Conservation (phyloP, 768 basidiomycete genomes). For the Pleurotus tuber-regium region DNA sequence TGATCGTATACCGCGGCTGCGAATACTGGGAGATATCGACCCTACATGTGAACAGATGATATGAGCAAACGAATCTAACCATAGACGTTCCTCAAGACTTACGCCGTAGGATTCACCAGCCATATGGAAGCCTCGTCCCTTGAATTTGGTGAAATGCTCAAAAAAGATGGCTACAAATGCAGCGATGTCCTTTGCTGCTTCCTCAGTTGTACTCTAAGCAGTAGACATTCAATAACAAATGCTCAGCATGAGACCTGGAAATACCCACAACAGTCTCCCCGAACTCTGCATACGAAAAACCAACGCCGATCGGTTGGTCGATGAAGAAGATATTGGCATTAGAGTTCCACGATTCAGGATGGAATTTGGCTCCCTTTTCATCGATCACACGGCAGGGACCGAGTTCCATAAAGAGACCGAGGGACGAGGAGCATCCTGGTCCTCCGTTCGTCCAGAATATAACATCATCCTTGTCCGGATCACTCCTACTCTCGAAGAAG, state of each 20-base stretch:
- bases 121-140: slow-evolving; percentile 64
- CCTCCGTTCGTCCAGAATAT: slow-evolving; percentile 56
- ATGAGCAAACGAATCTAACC: not conserved
- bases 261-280: slow-evolving; percentile 54
- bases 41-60: slow-evolving; percentile 32
- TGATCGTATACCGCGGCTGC: slow-evolving; percentile 76
- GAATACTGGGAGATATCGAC: slow-evolving; percentile 71
- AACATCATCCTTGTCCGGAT: slow-evolving; percentile 43
- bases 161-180: slow-evolving; percentile 74
- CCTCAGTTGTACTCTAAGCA: slow-evolving; percentile 55
- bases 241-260: not conserved
- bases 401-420: slow-evolving; percentile 72
- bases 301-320: slow-evolving; percentile 61
- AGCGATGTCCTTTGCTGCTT: slow-evolving; percentile 68
- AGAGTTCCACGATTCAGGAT: slow-evolving; percentile 65
- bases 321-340: slow-evolving; percentile 64
- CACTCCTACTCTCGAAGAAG: slow-evolving; percentile 52
- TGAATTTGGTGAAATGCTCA: slow-evolving; percentile 69
- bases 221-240: too few species aligned
- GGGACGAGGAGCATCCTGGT: slow-evolving; percentile 39
- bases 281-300: slow-evolving; percentile 63
- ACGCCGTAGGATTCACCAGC: slow-evolving; percentile 80
- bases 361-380: slow-evolving; percentile 46
- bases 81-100: slow-evolving; percentile 20
- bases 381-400: slow-evolving; percentile 68